These are phyloP conservation scores for Rhodotorula mucilaginosa DNA, from an alignment of 1,284 basidiomycete species.

Conservation along the genomic window DNA sequence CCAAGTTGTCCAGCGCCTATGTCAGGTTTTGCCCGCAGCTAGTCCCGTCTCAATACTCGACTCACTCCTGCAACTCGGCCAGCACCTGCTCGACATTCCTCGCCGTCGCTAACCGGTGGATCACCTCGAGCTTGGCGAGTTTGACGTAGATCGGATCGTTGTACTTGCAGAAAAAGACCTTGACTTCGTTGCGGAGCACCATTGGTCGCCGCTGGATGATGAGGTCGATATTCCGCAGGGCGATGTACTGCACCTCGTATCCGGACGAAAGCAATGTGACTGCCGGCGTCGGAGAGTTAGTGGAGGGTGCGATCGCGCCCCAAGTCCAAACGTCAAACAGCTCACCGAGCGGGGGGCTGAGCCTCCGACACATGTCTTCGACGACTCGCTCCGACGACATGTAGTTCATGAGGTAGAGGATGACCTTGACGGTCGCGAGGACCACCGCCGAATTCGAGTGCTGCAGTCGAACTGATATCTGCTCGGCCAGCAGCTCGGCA, in stretches of 20 bases:
- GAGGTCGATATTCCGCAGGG: slow-evolving; percentile 90
- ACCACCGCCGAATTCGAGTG: slow-evolving; percentile 95
- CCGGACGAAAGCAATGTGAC: slow-evolving; percentile 92
- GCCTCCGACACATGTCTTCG: slow-evolving; percentile 89
- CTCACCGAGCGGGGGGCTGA: slow-evolving; percentile 90
- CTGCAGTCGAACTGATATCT: slow-evolving; percentile 84
- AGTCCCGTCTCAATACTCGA: slow-evolving; percentile 18
- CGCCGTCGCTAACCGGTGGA: slow-evolving; percentile 89
- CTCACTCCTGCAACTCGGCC: slow-evolving; percentile 89
- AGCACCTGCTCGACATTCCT: slow-evolving; percentile 89
- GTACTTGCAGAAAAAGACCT: slow-evolving; percentile 99
- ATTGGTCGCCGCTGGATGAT: slow-evolving; percentile 91
- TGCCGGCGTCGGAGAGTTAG: slow-evolving; percentile 47
- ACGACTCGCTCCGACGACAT: slow-evolving; percentile 86
- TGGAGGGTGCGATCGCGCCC: too few species aligned
- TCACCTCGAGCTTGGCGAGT: slow-evolving; percentile 96
- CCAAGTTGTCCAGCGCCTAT: background rate
- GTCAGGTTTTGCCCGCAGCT: background rate
- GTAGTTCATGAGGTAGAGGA: slow-evolving; percentile 98
- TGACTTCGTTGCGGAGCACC: slow-evolving; percentile 93
- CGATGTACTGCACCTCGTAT: slow-evolving; percentile 98
- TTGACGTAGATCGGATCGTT: slow-evolving; percentile 99
- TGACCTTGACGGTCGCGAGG: slow-evolving; percentile 87
- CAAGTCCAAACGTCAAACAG: slow-evolving; percentile 12
- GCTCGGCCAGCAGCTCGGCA: slow-evolving; percentile 89